These are phyloP conservation scores for Pyricularia sp. DNA, from an alignment of 2,329 filamentous ascomycete genomes.

Conservation along the genomic window DNA sequence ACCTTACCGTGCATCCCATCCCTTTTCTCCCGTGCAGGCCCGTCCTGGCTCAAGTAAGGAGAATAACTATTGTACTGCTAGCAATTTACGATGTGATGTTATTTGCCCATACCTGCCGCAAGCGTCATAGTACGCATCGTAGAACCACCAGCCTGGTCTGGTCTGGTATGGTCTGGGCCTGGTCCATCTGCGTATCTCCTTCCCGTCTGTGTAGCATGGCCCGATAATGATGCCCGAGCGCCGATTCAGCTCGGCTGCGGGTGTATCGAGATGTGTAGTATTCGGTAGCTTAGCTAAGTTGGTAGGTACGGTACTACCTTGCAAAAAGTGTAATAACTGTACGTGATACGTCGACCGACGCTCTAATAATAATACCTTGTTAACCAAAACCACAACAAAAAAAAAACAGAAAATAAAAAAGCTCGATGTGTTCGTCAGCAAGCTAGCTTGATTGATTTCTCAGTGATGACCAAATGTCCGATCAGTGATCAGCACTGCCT, in stretches of 20 bases:
- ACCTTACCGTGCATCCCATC: not conserved
- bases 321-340: not conserved
- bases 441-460: not conserved
- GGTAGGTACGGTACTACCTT: not conserved
- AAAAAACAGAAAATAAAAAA: too few species aligned
- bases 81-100: not conserved
- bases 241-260: not conserved
- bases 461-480: not conserved
- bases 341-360: not conserved
- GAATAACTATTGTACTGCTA: too few species aligned
- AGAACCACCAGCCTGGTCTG: not conserved
- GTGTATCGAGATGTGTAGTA: not conserved
- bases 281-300: not conserved
- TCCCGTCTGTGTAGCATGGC: not conserved
- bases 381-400: too few species aligned
- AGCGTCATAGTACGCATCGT: not conserved
- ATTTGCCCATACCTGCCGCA: not conserved
- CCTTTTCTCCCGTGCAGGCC: not conserved
- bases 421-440: not conserved
- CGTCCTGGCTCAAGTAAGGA: not conserved
- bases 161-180: not conserved
- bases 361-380: too few species aligned
- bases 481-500: not conserved
- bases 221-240: not conserved
- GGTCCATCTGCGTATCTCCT: not conserved